A percentile compares a stretch with the other conserved stretches of the same genome.
Conservation (phyloP, 2,329 filamentous ascomycete genomes). For the Arthrobotrys pseudoclavata region DNA sequence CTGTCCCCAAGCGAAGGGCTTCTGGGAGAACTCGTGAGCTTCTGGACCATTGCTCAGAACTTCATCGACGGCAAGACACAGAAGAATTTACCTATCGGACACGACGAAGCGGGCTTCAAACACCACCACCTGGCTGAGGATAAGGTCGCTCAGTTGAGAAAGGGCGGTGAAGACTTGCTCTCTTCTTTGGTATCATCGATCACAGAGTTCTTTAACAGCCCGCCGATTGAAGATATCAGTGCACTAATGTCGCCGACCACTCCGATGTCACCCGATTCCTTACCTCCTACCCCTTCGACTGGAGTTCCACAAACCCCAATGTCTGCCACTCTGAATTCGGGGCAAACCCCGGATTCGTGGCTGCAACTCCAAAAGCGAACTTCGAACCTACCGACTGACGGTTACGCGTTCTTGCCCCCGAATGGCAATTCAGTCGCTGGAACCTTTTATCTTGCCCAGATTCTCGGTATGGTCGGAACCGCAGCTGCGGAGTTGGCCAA, state of each 20-base stretch:
- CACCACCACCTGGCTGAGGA: slow-evolving; percentile 84
- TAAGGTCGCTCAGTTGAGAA: slow-evolving; percentile 79
- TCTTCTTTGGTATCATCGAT: slow-evolving; percentile 84
- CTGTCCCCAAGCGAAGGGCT: slow-evolving; percentile 82
- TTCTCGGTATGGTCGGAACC: slow-evolving; percentile 84
- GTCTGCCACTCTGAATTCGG: slow-evolving; percentile 76
- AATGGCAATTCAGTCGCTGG: slow-evolving; percentile 85
- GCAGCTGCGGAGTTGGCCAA: slow-evolving; percentile 52
- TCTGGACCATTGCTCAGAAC: slow-evolving; percentile 90
- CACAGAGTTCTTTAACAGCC: slow-evolving; percentile 84
- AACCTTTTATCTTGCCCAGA: slow-evolving; percentile 90
- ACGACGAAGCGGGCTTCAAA: slow-evolving; percentile 81
- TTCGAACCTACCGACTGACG: slow-evolving; percentile 60
- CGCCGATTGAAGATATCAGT: slow-evolving; percentile 91
- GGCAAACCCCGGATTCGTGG: slow-evolving; percentile 69
- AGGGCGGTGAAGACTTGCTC: slow-evolving; percentile 84
- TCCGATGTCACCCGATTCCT: slow-evolving; percentile 75
- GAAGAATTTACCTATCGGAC: slow-evolving; percentile 79
- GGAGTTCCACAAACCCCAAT: slow-evolving; percentile 75
- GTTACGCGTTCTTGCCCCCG: slow-evolving; percentile 83
- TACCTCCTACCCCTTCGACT: slow-evolving; percentile 69
- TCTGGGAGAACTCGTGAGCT: slow-evolving; percentile 89
- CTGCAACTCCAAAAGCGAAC: slow-evolving; percentile 27
- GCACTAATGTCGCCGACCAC: slow-evolving; percentile 85
- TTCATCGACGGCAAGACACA: slow-evolving; percentile 92